These are phyloP conservation scores for Penicillium daleae DNA, from an alignment of 495 filamentous ascomycete species.

Conservation along the genomic window DNA sequence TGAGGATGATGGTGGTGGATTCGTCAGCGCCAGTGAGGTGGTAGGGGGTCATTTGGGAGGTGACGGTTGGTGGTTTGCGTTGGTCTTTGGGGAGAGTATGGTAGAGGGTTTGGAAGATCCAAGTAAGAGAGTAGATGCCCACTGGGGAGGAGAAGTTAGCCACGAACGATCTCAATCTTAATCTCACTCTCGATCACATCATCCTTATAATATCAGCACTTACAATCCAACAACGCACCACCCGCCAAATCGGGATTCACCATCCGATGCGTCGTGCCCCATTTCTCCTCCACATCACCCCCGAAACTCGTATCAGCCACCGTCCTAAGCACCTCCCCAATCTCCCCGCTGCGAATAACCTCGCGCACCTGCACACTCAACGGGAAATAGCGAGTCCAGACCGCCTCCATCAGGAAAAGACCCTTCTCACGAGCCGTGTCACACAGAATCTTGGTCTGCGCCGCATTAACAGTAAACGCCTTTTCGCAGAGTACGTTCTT, in stretches of 20 bases:
- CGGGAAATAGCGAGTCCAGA: slow-evolving; percentile 94
- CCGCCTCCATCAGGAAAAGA: slow-evolving; percentile 95
- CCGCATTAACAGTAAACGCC: slow-evolving; percentile 86
- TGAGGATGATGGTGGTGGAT: slow-evolving; percentile 75
- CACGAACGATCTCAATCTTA: slow-evolving; percentile 13
- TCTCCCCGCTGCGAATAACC: slow-evolving; percentile 65
- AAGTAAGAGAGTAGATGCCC: slow-evolving; percentile 88
- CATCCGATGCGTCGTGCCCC: slow-evolving; percentile 71
- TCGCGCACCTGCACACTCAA: slow-evolving; percentile 75
- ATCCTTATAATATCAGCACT: slow-evolving; percentile 17
- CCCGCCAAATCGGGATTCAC: slow-evolving; percentile 85
- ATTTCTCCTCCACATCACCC: slow-evolving; percentile 54
- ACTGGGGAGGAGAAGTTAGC: slow-evolving; percentile 50
- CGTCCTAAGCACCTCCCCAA: slow-evolving; percentile 79
- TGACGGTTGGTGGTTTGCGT: slow-evolving; percentile 58
- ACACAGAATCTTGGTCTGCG: slow-evolving; percentile 74
- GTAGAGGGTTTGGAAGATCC: slow-evolving; percentile 92
- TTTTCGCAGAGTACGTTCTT: slow-evolving; percentile 95
- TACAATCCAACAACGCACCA: slow-evolving; percentile 77
- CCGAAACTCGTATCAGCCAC: slow-evolving; percentile 69
- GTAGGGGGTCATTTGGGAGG: slow-evolving; percentile 73
- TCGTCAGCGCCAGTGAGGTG: slow-evolving; percentile 80
- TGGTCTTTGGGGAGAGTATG: slow-evolving; percentile 66
- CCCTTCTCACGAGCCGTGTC: slow-evolving; percentile 76
- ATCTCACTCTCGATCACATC: background rate